phyloP scores from a whole-genome alignment of 768 basidiomycete species.

The Serendipita sp. region DNA sequence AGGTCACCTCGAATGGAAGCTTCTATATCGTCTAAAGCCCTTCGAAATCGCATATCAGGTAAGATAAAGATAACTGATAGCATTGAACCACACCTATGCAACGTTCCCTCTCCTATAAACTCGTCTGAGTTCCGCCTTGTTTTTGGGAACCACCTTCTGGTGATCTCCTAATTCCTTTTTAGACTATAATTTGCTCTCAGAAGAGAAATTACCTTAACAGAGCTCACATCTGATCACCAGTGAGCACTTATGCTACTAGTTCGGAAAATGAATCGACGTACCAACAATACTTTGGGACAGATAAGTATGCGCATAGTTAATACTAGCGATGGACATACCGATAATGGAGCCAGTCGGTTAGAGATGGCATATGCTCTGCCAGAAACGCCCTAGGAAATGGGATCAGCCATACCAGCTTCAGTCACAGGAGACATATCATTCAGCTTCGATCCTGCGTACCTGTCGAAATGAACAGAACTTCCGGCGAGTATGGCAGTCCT shows the following conservation, averaged over 20 bases:
- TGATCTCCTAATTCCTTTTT: constrained; percentile 37
- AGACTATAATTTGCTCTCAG: background rate
- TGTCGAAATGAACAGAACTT: constrained; percentile 73
- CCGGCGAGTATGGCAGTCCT: constrained; percentile 63
- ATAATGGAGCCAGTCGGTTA: constrained; percentile 69
- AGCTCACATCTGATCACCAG: constrained; percentile 52
- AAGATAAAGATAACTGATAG: background rate
- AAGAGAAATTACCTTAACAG: constrained; percentile 42
- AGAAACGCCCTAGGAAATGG: constrained; percentile 35
- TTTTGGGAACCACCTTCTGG: constrained; percentile 52
- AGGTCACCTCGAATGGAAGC: constrained; percentile 52
- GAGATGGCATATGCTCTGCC: constrained; percentile 59
- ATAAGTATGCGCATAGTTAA: constrained; percentile 2
- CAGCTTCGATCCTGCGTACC: background rate
- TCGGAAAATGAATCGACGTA: constrained; percentile 21
- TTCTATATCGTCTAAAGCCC: constrained; percentile 64
- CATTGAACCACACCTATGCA: constrained; percentile 36
- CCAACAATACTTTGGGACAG: constrained; percentile 43
- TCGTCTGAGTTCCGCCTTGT: constrained; percentile 12
- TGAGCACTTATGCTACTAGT: background rate
- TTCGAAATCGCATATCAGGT: constrained; percentile 22
- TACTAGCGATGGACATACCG: constrained; percentile 28
- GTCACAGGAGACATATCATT: background rate
- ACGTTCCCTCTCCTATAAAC: constrained; percentile 21
- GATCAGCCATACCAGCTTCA: background rate